These are phyloP conservation scores for Talaromyces sp. DNA, from an alignment of 2,329 filamentous ascomycete species.

Conservation along the genomic window DNA sequence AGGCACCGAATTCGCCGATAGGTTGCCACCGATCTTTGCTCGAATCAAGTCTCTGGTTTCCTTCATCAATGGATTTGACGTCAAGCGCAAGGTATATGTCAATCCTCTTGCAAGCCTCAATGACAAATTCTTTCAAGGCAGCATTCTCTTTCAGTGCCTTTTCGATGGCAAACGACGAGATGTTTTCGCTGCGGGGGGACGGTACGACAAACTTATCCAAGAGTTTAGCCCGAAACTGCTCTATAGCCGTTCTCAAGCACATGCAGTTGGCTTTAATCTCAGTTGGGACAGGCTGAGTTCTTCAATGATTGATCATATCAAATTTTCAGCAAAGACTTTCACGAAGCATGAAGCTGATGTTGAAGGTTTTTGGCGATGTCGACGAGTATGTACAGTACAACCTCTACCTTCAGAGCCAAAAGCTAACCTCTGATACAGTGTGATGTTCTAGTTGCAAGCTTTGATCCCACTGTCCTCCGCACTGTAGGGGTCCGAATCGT, in stretches of 20 bases:
- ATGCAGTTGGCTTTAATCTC: constrained; percentile 89
- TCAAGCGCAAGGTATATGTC: constrained; percentile 76
- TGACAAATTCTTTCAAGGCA: constrained; percentile 83
- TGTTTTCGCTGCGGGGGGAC: constrained; percentile 87
- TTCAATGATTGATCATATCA: constrained; percentile 54
- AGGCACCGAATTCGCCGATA: constrained; percentile 52
- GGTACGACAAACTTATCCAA: constrained; percentile 85
- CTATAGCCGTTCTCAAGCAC: constrained; percentile 61
- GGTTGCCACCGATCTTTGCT: constrained; percentile 59
- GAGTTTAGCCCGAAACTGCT: constrained; percentile 72
- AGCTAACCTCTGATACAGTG: constrained; percentile 52
- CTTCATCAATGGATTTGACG: constrained; percentile 71
- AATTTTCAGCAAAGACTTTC: constrained; percentile 50
- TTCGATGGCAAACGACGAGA: constrained; percentile 78
- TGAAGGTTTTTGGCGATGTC: constrained; percentile 57
- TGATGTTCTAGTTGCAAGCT: constrained; percentile 85
- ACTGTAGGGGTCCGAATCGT: constrained; percentile 74
- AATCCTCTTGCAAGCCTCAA: constrained; percentile 84
- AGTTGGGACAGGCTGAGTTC: constrained; percentile 79
- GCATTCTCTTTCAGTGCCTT: constrained; percentile 84
- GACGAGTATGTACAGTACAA: constrained; percentile 57
- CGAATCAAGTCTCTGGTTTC: constrained; percentile 75
- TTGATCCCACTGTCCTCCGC: constrained; percentile 72
- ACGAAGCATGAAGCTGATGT: constrained; percentile 70
- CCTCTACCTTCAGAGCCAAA: not conserved